Percentiles rank a stretch among this genome's conserved stretches.
phyloP scores from a whole-genome alignment of 306 rosid species.

The Acacia confusa region DNA sequence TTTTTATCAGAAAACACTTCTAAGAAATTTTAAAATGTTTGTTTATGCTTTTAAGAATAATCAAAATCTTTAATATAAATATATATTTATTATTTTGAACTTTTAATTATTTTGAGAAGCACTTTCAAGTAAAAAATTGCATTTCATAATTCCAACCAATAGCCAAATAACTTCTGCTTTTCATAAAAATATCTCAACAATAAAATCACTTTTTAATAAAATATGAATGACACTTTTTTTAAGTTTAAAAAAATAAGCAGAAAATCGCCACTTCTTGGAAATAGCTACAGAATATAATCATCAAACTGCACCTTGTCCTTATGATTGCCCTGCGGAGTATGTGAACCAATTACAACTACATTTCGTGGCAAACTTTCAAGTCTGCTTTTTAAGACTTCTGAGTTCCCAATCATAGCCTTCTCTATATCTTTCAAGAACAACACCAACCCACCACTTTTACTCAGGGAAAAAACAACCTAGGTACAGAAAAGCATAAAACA shows the following conservation, averaged over 20 bases:
- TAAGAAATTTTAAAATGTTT: too few relatives aligned
- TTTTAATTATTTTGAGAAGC: neutral
- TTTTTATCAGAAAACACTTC: neutral
- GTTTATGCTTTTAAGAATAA: neutral
- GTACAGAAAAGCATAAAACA: constrained; percentile 19
- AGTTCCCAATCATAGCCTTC: constrained; percentile 67
- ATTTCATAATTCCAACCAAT: too few relatives aligned
- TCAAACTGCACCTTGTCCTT: constrained; percentile 75
- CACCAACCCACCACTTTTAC: constrained; percentile 65
- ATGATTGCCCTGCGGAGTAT: constrained; percentile 76
- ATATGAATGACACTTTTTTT: neutral
- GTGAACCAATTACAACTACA: constrained; percentile 87
- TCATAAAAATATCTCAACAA: neutral
- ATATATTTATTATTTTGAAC: too few relatives aligned
- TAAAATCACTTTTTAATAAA: too few relatives aligned
- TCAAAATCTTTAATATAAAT: neutral
- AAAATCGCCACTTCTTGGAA: constrained; percentile 7
- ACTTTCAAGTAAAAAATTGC: too few relatives aligned
- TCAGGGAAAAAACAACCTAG: constrained; percentile 60
- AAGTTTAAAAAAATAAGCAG: neutral
- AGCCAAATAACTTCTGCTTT: too few relatives aligned
- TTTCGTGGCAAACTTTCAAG: constrained; percentile 72
- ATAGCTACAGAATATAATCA: constrained; percentile 13
- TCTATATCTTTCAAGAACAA: constrained; percentile 87
- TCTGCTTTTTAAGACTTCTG: constrained; percentile 68